phyloP scores from a whole-genome alignment of 2,329 filamentous ascomycete species.

The Parascedosporium putredinis region DNA sequence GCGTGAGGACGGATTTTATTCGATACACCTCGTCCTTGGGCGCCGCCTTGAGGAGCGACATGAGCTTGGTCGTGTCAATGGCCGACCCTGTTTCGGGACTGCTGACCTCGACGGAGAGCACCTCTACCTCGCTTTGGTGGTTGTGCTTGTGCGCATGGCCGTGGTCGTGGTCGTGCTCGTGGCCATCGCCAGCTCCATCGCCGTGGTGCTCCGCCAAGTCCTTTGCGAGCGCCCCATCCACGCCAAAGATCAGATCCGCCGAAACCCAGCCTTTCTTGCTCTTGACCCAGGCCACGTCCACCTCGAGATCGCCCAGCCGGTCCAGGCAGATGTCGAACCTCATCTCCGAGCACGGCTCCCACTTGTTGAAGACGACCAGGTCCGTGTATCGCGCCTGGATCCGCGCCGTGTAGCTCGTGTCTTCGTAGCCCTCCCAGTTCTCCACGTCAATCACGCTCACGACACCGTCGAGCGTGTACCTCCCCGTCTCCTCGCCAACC shows the following conservation, averaged over 20 bases:
- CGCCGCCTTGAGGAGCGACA: slow-evolving; percentile 57
- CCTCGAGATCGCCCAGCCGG: slow-evolving; percentile 67
- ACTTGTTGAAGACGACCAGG: slow-evolving; percentile 86
- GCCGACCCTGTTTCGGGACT: slow-evolving; percentile 23
- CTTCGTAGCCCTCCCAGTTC: slow-evolving; percentile 90
- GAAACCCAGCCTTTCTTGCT: slow-evolving; percentile 70
- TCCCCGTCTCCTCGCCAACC: slow-evolving; percentile 57
- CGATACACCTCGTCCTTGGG: slow-evolving; percentile 93
- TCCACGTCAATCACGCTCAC: slow-evolving; percentile 87
- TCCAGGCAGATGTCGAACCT: slow-evolving; percentile 70
- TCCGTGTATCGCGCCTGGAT: slow-evolving; percentile 86
- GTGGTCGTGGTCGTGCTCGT: slow-evolving; percentile 23
- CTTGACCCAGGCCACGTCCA: slow-evolving; percentile 76
- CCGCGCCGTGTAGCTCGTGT: slow-evolving; percentile 79
- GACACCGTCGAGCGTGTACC: slow-evolving; percentile 74
- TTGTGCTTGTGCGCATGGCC: slow-evolving; percentile 25
- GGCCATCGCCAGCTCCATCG: too few species aligned
- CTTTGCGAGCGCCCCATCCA: slow-evolving; percentile 70
- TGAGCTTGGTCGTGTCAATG: slow-evolving; percentile 51
- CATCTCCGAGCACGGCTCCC: slow-evolving; percentile 66
- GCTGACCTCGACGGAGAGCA: slow-evolving; percentile 67
- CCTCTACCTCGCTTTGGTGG: slow-evolving; percentile 80
- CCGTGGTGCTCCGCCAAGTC: slow-evolving; percentile 32
- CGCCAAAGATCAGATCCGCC: slow-evolving; percentile 71
- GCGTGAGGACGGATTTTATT: slow-evolving; percentile 64